These are phyloP conservation scores for Coemansia furcata DNA, from an alignment of 192 early-diverging fungal species.

Conservation along the genomic window DNA sequence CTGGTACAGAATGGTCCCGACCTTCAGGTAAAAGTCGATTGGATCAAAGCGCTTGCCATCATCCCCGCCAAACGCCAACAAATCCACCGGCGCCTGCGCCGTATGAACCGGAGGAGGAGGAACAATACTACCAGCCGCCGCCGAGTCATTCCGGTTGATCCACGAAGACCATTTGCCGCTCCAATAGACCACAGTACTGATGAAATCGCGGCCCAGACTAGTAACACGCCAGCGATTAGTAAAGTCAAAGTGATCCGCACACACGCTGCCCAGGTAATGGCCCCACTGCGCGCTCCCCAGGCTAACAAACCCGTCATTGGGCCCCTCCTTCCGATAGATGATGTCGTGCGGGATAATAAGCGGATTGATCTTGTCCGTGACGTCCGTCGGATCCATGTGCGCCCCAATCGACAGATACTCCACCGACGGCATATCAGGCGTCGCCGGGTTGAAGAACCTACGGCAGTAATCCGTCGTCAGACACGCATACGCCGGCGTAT, in stretches of 20 bases:
- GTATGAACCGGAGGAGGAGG: neutral
- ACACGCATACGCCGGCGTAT: constrained; percentile 90
- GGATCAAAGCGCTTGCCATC: constrained; percentile 59
- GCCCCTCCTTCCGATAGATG: constrained; percentile 74
- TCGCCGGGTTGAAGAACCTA: constrained; percentile 83
- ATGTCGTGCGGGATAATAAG: constrained; percentile 78
- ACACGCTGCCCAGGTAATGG: constrained; percentile 73
- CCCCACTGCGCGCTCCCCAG: constrained; percentile 86
- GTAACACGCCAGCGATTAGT: constrained; percentile 53
- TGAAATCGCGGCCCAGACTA: constrained; percentile 38
- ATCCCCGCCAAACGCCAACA: neutral
- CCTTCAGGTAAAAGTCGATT: constrained; percentile 67
- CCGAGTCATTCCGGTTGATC: constrained; percentile 16
- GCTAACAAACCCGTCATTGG: constrained; percentile 92
- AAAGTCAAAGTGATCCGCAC: constrained; percentile 90
- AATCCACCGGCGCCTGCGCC: neutral
- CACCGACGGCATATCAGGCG: constrained; percentile 72
- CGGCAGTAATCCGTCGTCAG: constrained; percentile 84
- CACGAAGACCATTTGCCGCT: constrained; percentile 47
- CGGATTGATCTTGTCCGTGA: constrained; percentile 63
- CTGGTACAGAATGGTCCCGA: constrained; percentile 64
- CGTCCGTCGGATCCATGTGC: constrained; percentile 61
- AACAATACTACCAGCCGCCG: neutral
- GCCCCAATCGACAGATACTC: constrained; percentile 84
- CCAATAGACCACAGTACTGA: constrained; percentile 40